phyloP scores from a whole-genome alignment of 257 asterid genomes.

The Lithospermum erythrorhizon region DNA sequence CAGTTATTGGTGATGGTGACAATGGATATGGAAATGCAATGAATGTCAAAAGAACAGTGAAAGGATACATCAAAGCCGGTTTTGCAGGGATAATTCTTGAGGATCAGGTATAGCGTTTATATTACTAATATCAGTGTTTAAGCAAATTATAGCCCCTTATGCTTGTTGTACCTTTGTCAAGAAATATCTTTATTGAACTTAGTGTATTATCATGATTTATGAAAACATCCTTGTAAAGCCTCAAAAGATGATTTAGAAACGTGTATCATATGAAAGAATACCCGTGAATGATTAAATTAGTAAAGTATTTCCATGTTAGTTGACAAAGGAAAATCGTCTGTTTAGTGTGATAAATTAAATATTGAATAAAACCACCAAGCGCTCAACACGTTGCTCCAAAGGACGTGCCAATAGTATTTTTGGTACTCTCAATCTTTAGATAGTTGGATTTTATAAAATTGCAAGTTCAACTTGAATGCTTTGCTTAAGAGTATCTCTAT shows the following conservation, averaged over 20 bases:
- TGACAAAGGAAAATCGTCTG: not conserved
- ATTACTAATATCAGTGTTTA: not conserved
- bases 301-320: not conserved
- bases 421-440: not conserved
- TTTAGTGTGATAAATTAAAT: too few relatives aligned
- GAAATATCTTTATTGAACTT: not conserved
- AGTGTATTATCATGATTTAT: not conserved
- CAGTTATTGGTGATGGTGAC: constrained; percentile 90
- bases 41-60: constrained; percentile 91
- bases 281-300: not conserved
- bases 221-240: not conserved
- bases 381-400: not conserved
- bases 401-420: too few relatives aligned
- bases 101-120: constrained; percentile 56
- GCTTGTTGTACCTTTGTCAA: not conserved
- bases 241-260: too few relatives aligned
- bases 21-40: constrained; percentile 93
- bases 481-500: too few relatives aligned
- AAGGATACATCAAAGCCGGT: constrained; percentile 76
- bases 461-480: too few relatives aligned
- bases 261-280: not conserved
- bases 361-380: not conserved
- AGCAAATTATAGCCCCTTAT: not conserved
- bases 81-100: constrained; percentile 91
- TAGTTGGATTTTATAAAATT: too few relatives aligned